Percentiles rank a stretch among this genome's conserved stretches.
Evolutionary conservation across 495 filamentous ascomycete genomes (phyloP).

Genomic region (Annulohypoxylon moriforme): DNA sequence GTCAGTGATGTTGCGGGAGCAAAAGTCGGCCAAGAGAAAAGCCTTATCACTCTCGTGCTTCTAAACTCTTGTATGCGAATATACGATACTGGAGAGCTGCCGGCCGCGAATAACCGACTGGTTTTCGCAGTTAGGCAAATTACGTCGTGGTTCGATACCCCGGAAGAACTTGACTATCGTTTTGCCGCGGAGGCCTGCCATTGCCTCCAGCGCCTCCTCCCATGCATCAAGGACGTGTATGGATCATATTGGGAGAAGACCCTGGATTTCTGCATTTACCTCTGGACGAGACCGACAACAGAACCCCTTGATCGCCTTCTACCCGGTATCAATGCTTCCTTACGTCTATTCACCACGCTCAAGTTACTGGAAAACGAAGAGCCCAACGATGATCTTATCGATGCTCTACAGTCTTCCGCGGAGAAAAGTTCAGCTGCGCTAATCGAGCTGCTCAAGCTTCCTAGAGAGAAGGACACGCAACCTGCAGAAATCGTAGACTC

Average conservation of each 20-base stretch:
- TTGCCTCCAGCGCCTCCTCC: conserved; percentile 72
- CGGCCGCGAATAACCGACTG: conserved; percentile 79
- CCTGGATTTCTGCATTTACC: conserved; percentile 65
- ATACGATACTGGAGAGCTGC: conserved; percentile 57
- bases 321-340: conserved; percentile 72
- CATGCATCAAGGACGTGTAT: conserved; percentile 78
- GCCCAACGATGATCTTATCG: conserved; percentile 86
- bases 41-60: conserved; percentile 55
- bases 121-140: conserved; percentile 87
- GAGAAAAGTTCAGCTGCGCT: conserved; percentile 64
- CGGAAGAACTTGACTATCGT: conserved; percentile 59
- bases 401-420: conserved; percentile 70
- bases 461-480: conserved; percentile 50
- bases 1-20: conserved; percentile 65
- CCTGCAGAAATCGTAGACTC: conserved; percentile 71
- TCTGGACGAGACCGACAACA: conserved; percentile 62
- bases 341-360: conserved; percentile 75
- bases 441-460: conserved; percentile 68
- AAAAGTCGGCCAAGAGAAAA: conserved; percentile 50
- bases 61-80: conserved; percentile 58
- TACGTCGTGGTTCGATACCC: conserved; percentile 70
- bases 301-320: conserved; percentile 55
- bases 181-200: conserved; percentile 72
- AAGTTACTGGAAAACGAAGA: conserved; percentile 69
- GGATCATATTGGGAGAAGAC: conserved; percentile 84